Base-by-base conservation (phyloP, 768 basidiomycete species). In the Pleurotus eryngii region DNA sequence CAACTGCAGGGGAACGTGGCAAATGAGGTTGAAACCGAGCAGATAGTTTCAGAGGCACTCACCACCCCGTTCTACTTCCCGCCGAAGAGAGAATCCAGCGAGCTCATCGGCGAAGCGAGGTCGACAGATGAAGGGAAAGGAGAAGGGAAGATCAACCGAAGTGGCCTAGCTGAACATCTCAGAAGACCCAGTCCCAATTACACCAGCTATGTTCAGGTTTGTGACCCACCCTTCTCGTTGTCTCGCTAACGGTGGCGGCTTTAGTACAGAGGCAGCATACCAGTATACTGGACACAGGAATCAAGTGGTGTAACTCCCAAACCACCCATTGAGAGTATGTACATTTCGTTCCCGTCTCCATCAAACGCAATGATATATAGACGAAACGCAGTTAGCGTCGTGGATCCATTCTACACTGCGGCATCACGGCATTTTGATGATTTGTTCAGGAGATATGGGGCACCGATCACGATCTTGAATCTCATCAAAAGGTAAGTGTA, bases 11-110 rank as follows among this genome's bases (percentile, higher is more conserved):
- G 30, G 9, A 35, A 4, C 4, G 30, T 35, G 1, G 30, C 30
- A 2, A 99, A 99, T 67, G 97, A 98, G 70, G 97, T 99, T 1
- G 97, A 99, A 72, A 97, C 95, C 0, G 97, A 99, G 68, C 97
- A 99, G 66, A 96, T 99, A 50, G 92, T 96, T 0, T 90, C 88
- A 6, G 95, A 96, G 66, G 89, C 91, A 0, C 68, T 92, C 4
- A 95, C 91, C 0, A 95, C 94, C 0, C 85, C 94, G 0, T 95
- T 97, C 68, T 92, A 94, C 67, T 88, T 80, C 61, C 91, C 90
- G 7, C 73, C 77, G 9, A 70, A 74, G 30, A 64, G 68, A 40
- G 73, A 74, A 12, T 61, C 66, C 24, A 6, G 6, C 55, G 63
- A 6, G 69, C 63, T 39, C 73, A 69, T 11, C 71, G 74, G 35